Percentiles rank a stretch among this genome's conserved stretches.
These are phyloP conservation scores for Fraxinus pennsylvanica DNA, from an alignment of 257 asterid species.

Conservation along the genomic window DNA sequence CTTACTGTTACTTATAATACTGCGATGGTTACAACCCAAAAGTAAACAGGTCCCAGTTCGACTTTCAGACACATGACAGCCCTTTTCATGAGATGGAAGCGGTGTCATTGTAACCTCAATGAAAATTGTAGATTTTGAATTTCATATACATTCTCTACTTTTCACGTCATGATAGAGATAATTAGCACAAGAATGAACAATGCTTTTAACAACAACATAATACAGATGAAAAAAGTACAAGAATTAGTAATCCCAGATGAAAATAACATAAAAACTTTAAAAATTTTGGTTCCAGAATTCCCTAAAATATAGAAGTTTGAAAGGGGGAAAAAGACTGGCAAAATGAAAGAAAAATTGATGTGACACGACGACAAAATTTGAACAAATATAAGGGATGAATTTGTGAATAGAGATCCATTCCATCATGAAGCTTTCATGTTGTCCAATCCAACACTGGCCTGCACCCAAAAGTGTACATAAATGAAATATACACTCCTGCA, in stretches of 20 bases:
- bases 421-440: slow-evolving; percentile 63
- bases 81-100: too few species aligned
- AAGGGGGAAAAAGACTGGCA: not conserved
- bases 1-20: too few species aligned
- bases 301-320: not conserved
- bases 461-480: slow-evolving; percentile 9
- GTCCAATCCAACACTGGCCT: slow-evolving; percentile 65
- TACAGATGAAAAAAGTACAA: not conserved
- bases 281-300: not conserved
- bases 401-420: not conserved
- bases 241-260: not conserved
- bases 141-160: too few species aligned
- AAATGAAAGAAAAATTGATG: not conserved
- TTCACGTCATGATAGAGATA: too few species aligned
- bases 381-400: not conserved
- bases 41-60: too few species aligned
- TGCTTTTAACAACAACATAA: not conserved
- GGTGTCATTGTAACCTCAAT: too few species aligned
- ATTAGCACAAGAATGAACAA: too few species aligned
- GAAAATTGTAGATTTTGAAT: too few species aligned
- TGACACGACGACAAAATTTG: not conserved
- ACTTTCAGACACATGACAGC: too few species aligned
- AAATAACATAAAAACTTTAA: not conserved
- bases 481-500: too few species aligned
- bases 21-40: too few species aligned